Evolutionary conservation across 306 rosid genomes (phyloP).

Genomic region (Pueraria montana): DNA sequence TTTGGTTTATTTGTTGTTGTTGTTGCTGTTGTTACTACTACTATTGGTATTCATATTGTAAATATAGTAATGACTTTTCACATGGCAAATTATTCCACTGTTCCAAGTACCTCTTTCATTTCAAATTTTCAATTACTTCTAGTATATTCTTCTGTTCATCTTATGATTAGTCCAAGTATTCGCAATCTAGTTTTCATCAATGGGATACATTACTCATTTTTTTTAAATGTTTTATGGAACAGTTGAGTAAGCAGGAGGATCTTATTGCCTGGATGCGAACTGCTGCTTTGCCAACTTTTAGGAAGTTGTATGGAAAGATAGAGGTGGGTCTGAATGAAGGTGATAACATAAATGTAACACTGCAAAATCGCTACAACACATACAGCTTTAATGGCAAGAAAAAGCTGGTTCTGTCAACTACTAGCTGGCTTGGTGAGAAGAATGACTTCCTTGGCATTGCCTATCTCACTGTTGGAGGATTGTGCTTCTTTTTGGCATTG

Average conservation of each 20-base stretch:
- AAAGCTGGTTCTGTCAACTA: constrained; percentile 80
- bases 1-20: constrained; percentile 5
- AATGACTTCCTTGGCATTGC: constrained; percentile 87
- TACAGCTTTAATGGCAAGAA: constrained; percentile 82
- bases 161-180: constrained; percentile 20
- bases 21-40: neutral
- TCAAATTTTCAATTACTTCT: constrained; percentile 8
- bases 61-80: constrained; percentile 1
- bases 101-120: neutral
- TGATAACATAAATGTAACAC: constrained; percentile 55
- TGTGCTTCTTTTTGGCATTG: constrained; percentile 89
- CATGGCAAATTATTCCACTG: constrained; percentile 16
- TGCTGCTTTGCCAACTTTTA: constrained; percentile 84
- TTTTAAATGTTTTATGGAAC: constrained; percentile 50
- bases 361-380: constrained; percentile 71
- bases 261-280: constrained; percentile 92
- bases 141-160: neutral
- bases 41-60: neutral
- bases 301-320: constrained; percentile 81
- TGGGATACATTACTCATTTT: constrained; percentile 47
- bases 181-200: constrained; percentile 29
- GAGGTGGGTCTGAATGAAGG: constrained; percentile 64
- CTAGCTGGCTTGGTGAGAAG: constrained; percentile 88
- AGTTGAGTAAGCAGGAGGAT: constrained; percentile 81
- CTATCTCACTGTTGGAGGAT: constrained; percentile 88